Conservation (phyloP, 306 rosid species). For the Carpinus viminea region DNA sequence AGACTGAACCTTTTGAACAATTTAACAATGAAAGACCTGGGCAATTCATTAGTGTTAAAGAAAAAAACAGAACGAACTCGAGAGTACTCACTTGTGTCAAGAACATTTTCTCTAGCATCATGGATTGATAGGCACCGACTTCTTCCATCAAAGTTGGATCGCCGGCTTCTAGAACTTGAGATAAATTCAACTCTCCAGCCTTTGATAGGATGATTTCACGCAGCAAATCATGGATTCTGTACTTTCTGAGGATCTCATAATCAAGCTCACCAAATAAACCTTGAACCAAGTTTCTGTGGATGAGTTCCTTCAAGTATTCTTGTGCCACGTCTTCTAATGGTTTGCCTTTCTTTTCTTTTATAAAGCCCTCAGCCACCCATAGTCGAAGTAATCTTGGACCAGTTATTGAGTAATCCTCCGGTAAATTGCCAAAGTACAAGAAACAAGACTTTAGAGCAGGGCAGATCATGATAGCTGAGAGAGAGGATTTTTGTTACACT, state of each 20-base stretch:
- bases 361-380: conserved; percentile 24
- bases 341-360: neutral
- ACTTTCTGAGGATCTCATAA: neutral
- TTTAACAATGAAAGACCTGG: neutral
- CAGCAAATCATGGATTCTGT: neutral
- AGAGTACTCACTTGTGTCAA: neutral
- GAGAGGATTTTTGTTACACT: neutral
- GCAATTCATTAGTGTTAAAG: neutral
- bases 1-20: neutral
- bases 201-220: neutral
- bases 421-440: conserved; percentile 29
- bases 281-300: conserved; percentile 6
- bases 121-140: neutral
- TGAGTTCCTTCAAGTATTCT: conserved; percentile 14
- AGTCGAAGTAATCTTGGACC: neutral
- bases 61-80: neutral
- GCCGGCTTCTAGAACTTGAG: neutral
- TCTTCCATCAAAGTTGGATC: neutral
- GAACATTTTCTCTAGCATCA: neutral
- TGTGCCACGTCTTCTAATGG: neutral
- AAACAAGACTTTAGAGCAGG: conserved; percentile 24
- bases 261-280: neutral
- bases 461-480: conserved; percentile 20
- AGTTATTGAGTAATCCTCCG: conserved; percentile 9
- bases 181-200: neutral